Percentiles rank a stretch among this genome's conserved stretches.
Conservation (phyloP, 106 monocot species). For the Alisma plantagoaquatica region DNA sequence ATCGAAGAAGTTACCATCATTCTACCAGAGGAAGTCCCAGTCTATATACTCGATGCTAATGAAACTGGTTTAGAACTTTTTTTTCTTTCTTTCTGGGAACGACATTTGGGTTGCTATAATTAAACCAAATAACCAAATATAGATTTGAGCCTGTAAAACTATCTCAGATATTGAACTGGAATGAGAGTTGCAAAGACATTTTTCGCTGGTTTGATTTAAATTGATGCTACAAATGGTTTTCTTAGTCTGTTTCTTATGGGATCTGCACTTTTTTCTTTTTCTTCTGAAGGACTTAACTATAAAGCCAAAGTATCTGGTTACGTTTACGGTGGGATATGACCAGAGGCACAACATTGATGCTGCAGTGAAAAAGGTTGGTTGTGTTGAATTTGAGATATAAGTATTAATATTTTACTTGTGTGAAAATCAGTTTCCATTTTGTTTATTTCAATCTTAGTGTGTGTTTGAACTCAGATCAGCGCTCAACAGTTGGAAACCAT, state of each 20-base stretch:
- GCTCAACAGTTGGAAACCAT: not conserved
- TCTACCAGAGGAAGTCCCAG: too few relatives aligned
- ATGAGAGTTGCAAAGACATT: not conserved
- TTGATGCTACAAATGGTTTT: not conserved
- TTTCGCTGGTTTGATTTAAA: not conserved
- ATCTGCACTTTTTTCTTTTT: conserved; percentile 9
- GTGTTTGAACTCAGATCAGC: not conserved
- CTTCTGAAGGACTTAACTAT: conserved; percentile 42
- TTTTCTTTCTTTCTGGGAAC: conserved; percentile 1
- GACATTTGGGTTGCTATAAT: not conserved
- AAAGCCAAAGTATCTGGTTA: conserved; percentile 68
- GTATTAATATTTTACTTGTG: too few relatives aligned
- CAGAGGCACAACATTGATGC: conserved; percentile 66
- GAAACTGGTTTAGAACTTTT: too few relatives aligned
- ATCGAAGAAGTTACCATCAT: too few relatives aligned
- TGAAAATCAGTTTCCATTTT: not conserved
- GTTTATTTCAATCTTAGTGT: not conserved
- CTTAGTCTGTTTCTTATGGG: too few relatives aligned
- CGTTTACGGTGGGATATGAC: conserved; percentile 72
- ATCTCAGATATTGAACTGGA: not conserved
- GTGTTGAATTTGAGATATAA: too few relatives aligned
- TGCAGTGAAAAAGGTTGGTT: conserved; percentile 71
- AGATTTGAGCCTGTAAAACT: not conserved
- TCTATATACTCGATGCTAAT: too few relatives aligned
- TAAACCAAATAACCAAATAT: not conserved